Evolutionary conservation across 768 basidiomycete genomes (phyloP).

Genomic region (Daedaleopsis nitida): DNA sequence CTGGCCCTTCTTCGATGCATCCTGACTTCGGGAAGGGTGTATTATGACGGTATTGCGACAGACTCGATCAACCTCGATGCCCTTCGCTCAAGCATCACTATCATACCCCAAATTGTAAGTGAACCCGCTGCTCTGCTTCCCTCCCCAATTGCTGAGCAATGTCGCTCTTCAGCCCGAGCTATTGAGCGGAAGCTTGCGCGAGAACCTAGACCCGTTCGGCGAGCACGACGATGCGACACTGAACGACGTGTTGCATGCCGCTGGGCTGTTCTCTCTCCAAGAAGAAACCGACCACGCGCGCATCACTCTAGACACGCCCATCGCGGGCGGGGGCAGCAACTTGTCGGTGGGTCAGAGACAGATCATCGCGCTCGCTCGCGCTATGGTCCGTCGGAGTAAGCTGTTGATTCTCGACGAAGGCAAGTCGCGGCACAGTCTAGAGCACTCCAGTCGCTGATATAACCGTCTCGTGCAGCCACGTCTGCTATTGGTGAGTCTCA

Average conservation of each 20-base stretch:
- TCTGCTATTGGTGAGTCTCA: constrained; percentile 42
- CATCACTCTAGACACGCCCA: constrained; percentile 46
- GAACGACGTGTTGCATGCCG: constrained; percentile 49
- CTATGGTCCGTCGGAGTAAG: constrained; percentile 58
- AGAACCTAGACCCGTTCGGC: constrained; percentile 62
- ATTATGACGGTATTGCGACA: constrained; percentile 51
- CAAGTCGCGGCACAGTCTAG: constrained; percentile 15
- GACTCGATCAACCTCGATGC: constrained; percentile 52
- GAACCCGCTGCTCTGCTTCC: constrained; percentile 4
- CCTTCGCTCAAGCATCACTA: constrained; percentile 54
- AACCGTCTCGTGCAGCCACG: constrained; percentile 34
- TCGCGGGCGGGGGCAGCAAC: constrained; percentile 47
- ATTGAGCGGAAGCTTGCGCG: constrained; percentile 55
- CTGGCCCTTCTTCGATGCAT: constrained; percentile 58
- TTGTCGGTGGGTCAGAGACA: constrained; percentile 64
- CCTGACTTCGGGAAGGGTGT: constrained; percentile 51
- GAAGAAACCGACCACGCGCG: constrained; percentile 37
- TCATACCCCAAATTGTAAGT: constrained; percentile 56
- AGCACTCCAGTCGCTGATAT: too few relatives aligned
- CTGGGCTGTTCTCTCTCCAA: constrained; percentile 47
- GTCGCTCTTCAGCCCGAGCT: constrained; percentile 43
- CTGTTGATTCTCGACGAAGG: constrained; percentile 61
- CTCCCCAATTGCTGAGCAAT: not conserved
- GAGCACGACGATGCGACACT: constrained; percentile 55
- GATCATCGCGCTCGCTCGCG: constrained; percentile 59